Base-by-base conservation (phyloP, 345 rosid genomes). In the Murraya paniculata region DNA sequence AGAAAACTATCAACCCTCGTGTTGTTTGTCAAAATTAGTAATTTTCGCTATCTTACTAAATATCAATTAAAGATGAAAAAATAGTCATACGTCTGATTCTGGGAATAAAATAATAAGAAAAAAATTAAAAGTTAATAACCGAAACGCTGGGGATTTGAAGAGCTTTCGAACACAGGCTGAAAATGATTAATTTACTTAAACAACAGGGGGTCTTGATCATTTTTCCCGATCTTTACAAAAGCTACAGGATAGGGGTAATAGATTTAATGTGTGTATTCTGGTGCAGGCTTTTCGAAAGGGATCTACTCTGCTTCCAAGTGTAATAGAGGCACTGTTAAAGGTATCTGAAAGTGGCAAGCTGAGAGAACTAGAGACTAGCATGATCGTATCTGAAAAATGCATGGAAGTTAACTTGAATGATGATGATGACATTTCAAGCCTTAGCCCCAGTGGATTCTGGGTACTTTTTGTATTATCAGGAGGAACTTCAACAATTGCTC, bases 291-390 rank as follows among this genome's bases (percentile, higher is more conserved):
- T 79, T 76, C 30, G 71, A 0, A 73, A 58, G 31, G 82, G 85
- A 45, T 84, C 84, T 57, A 75, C 82, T 48, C 13, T 79, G 38
- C 58, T 79, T 13, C 76, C 76, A 3, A 68, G 36, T 11, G 69
- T 84, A 39, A 79, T 53, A 5, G 77, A 79, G 65, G 81, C 87
- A 8, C 73, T 84, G 9, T 31, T 81, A 48, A 68, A 65, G 39
- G 79, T 81, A 24, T n/a, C 74, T 14, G 87, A 84, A 70, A 73
- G 33, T 9, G 87, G 87, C 6, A 69, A 69, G 65, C 81, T 81
- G 11, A 39, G 30, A 77, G 55, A 76, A 16, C 21, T 81, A 9
- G 84, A 84, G 66, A 71, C 30, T 6, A 48, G 28, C 30, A 58
- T 67, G 78, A 9, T 82, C 16, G 64, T 57, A 36, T 39, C 62